Evolutionary conservation across 2,329 filamentous ascomycete species (phyloP).

Genomic region (Hymenoscyphus fructigenus): DNA sequence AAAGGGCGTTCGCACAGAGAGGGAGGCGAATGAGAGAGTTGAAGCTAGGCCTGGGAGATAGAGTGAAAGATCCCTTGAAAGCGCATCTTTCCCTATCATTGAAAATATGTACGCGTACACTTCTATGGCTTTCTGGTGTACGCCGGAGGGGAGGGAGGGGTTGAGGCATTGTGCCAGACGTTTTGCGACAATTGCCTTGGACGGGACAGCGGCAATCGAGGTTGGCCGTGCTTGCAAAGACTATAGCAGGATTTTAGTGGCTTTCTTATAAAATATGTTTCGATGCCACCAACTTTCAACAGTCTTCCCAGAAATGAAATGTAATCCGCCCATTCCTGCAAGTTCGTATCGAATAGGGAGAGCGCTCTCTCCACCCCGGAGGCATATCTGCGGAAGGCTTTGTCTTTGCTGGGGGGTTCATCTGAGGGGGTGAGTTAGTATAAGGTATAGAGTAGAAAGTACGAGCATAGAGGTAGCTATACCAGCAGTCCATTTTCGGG

Average conservation of each 20-base stretch:
- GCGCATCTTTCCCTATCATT: conserved; percentile 75
- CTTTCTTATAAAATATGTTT: conserved; percentile 15
- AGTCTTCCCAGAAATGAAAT: conserved; percentile 93
- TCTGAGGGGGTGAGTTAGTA: conserved; percentile 41
- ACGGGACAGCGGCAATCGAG: conserved; percentile 70
- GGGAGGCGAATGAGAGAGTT: conserved; percentile 89
- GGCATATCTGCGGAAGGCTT: conserved; percentile 83
- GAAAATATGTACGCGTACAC: conserved; percentile 89
- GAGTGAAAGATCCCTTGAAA: conserved; percentile 79
- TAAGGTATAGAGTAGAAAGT: neutral
- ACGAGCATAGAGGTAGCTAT: conserved; percentile 29
- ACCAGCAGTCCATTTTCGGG: conserved; percentile 80
- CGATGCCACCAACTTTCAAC: conserved; percentile 64
- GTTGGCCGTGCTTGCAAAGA: conserved; percentile 84
- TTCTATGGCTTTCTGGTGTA: conserved; percentile 95
- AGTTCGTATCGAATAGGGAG: conserved; percentile 83
- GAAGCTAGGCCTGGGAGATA: conserved; percentile 89
- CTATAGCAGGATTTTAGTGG: conserved; percentile 46
- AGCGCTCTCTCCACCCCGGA: conserved; percentile 83
- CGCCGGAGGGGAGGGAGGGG: conserved; percentile 87
- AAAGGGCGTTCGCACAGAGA: conserved; percentile 84
- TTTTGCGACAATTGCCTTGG: conserved; percentile 81
- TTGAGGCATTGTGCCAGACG: conserved; percentile 94
- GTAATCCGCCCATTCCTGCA: conserved; percentile 99
- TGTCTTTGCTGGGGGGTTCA: conserved; percentile 58